Conservation (phyloP, 352 stramenopile genomes). For the Thalassiosira exigua region DNA sequence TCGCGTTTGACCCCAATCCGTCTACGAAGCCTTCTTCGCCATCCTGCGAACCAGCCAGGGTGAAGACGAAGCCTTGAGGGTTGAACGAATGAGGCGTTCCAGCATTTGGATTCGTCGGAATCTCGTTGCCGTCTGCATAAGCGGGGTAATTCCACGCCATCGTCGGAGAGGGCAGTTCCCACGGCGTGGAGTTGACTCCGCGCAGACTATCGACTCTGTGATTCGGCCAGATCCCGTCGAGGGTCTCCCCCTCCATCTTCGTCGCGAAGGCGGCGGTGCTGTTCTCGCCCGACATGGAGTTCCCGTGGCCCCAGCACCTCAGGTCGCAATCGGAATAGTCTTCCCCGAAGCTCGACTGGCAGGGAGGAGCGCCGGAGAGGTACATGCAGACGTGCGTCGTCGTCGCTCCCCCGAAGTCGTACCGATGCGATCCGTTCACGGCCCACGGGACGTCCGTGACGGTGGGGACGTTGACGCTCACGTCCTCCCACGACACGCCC, state of each 20-base stretch:
- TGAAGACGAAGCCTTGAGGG: slow-evolving; percentile 90
- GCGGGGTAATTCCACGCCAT: slow-evolving; percentile 61
- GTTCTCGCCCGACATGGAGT: slow-evolving; percentile 26
- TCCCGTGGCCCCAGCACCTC: slow-evolving; percentile 90
- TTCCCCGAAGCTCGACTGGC: slow-evolving; percentile 65
- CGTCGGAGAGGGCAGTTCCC: slow-evolving; percentile 47
- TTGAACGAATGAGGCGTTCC: slow-evolving; percentile 67
- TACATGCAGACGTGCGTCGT: slow-evolving; percentile 90
- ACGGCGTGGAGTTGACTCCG: slow-evolving; percentile 61
- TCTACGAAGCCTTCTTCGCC: slow-evolving; percentile 87
- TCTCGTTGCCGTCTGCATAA: slow-evolving; percentile 33
- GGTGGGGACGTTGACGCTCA: slow-evolving; percentile 90
- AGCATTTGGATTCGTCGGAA: slow-evolving; percentile 43
- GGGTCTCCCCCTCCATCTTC: slow-evolving; percentile 28
- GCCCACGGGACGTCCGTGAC: slow-evolving; percentile 93
- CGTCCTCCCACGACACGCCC: slow-evolving; percentile 84
- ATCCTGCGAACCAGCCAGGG: slow-evolving; percentile 86
- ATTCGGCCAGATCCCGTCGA: slow-evolving; percentile 44
- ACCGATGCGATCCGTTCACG: slow-evolving; percentile 89
- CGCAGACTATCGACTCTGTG: slow-evolving; percentile 35
- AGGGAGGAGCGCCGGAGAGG: slow-evolving; percentile 85
- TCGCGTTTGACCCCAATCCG: slow-evolving; percentile 78
- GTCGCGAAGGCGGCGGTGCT: slow-evolving; percentile 26
- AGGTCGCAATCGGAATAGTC: slow-evolving; percentile 90
- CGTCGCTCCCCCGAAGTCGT: slow-evolving; percentile 89